phyloP scores from a whole-genome alignment of 495 filamentous ascomycete species.

The Annulohypoxylon moriforme region DNA sequence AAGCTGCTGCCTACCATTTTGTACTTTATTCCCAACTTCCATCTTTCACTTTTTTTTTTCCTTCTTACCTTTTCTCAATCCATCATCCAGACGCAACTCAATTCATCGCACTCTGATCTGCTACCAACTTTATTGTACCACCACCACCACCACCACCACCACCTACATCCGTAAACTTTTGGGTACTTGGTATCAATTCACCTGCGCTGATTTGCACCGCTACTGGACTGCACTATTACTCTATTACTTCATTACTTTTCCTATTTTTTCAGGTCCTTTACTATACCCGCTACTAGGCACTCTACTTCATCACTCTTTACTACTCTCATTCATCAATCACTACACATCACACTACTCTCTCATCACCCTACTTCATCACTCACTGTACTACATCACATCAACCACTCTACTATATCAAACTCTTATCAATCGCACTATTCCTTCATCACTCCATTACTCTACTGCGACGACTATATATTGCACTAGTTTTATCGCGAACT shows the following conservation, averaged over 20 bases:
- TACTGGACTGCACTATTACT: neutral
- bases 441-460: neutral
- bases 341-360: neutral
- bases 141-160: too few species aligned
- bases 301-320: neutral
- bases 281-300: too few species aligned
- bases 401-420: too few species aligned
- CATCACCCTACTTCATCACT: neutral
- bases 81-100: neutral
- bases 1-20: slow-evolving; percentile 4
- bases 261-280: too few species aligned
- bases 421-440: too few species aligned
- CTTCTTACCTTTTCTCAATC: neutral
- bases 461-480: neutral
- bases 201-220: neutral
- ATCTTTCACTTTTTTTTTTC: neutral
- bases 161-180: neutral
- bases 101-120: neutral
- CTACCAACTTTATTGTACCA: neutral
- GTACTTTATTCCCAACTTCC: neutral
- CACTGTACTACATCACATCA: too few species aligned
- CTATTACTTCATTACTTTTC: neutral
- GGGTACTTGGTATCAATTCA: neutral
- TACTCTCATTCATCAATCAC: neutral
- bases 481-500: too few species aligned